These are phyloP conservation scores for Pseudogymnoascus destructans DNA, from an alignment of 2,329 filamentous ascomycete genomes.

Conservation along the genomic window DNA sequence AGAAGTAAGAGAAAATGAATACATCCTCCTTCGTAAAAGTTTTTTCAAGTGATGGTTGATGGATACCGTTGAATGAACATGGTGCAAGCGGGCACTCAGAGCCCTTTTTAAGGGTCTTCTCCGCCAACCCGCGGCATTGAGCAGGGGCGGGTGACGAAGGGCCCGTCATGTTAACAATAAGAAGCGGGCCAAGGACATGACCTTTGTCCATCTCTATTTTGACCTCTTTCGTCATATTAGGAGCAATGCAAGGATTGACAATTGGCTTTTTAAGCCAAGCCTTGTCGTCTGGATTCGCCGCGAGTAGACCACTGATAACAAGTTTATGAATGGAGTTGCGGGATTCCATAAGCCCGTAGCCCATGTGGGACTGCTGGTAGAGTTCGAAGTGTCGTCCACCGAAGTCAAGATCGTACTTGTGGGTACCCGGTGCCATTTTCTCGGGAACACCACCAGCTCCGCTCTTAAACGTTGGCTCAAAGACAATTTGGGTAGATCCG, in stretches of 20 bases:
- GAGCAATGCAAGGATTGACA: slow-evolving; percentile 73
- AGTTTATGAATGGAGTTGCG: slow-evolving; percentile 71
- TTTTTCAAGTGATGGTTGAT: slow-evolving; percentile 84
- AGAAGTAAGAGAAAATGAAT: slow-evolving; percentile 97
- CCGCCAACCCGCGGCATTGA: slow-evolving; percentile 80
- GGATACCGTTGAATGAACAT: slow-evolving; percentile 97
- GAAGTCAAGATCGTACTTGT: slow-evolving; percentile 88
- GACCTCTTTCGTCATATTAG: slow-evolving; percentile 63
- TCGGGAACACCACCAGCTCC: slow-evolving; percentile 70
- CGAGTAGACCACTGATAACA: slow-evolving; percentile 59
- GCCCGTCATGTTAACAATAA: slow-evolving; percentile 77
- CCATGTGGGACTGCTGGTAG: slow-evolving; percentile 96
- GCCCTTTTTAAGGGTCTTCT: slow-evolving; percentile 85
- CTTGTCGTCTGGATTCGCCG: slow-evolving; percentile 44
- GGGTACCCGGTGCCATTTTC: slow-evolving; percentile 75
- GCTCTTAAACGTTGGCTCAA: slow-evolving; percentile 82
- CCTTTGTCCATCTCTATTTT: slow-evolving; percentile 55
- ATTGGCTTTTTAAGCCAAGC: slow-evolving; percentile 61
- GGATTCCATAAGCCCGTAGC: slow-evolving; percentile 92
- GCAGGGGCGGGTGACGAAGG: slow-evolving; percentile 62
- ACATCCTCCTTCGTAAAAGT: slow-evolving; percentile 86
- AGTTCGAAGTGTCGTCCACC: slow-evolving; percentile 82
- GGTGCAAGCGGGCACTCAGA: slow-evolving; percentile 67
- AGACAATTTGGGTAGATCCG: slow-evolving; percentile 96
- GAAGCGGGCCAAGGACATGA: slow-evolving; percentile 49